Conservation (phyloP, 2,329 filamentous ascomycete species). For the Ophiostoma tasmaniense region DNA sequence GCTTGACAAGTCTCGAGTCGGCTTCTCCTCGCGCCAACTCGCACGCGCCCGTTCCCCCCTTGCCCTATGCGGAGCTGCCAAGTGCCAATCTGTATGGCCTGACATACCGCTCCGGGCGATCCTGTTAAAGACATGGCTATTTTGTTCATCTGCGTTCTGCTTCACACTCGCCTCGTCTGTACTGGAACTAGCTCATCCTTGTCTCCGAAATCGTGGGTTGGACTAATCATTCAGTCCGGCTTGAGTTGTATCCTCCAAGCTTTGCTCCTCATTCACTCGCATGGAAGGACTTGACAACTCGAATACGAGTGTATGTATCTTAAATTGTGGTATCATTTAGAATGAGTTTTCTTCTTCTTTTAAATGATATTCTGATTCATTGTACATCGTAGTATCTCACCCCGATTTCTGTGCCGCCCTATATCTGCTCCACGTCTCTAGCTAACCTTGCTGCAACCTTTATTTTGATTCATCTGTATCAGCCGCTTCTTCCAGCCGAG, state of each 20-base stretch:
- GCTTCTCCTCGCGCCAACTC: not conserved
- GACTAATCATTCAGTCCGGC: conserved; percentile 3
- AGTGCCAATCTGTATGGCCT: not conserved
- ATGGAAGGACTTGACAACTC: not conserved
- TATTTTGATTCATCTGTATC: not conserved
- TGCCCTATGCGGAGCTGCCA: conserved; percentile 2
- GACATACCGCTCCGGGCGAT: conserved; percentile 11
- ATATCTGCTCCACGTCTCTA: not conserved
- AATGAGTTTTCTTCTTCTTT: too few relatives aligned
- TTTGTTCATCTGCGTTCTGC: not conserved
- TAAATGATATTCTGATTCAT: too few relatives aligned
- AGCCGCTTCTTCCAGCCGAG: not conserved
- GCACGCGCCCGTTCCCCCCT: not conserved
- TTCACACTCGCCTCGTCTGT: not conserved
- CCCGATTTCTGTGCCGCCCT: not conserved
- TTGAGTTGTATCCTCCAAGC: not conserved
- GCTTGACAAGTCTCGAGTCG: not conserved
- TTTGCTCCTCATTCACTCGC: not conserved
- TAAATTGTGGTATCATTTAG: too few relatives aligned
- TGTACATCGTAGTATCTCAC: not conserved
- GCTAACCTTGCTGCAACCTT: not conserved
- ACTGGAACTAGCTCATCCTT: conserved; percentile 12
- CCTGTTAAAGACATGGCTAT: not conserved
- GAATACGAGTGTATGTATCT: not conserved
- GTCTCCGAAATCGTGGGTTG: conserved; percentile 15